These are phyloP conservation scores for Solanum virginianum DNA, from an alignment of 257 asterid genomes.

Conservation along the genomic window DNA sequence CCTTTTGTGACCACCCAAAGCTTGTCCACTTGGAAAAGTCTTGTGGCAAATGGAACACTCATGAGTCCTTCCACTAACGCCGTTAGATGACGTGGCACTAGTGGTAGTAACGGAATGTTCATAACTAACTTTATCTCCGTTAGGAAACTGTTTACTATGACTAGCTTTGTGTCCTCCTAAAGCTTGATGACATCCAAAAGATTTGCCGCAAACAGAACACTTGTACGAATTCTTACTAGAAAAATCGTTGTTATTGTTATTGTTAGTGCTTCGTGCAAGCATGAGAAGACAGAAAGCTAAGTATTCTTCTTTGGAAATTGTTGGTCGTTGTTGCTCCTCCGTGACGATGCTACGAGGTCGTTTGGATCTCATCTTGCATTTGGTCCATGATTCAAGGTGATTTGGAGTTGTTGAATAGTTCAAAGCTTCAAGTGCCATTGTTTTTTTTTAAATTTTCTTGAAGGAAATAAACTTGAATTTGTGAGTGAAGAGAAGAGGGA, in stretches of 20 bases:
- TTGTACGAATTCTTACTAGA: constrained; percentile 9
- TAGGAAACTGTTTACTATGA: constrained; percentile 6
- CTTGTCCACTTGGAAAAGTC: constrained; percentile 44
- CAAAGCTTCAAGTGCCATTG: constrained; percentile 47
- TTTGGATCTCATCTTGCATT: constrained; percentile 32
- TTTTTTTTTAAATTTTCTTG: not conserved
- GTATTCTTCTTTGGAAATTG: constrained; percentile 37
- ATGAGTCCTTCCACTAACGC: constrained; percentile 15
- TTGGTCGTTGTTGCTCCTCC: not conserved
- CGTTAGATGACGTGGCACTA: not conserved
- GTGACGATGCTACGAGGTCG: constrained; percentile 10
- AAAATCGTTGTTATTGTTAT: not conserved
- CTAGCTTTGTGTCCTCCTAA: constrained; percentile 42
- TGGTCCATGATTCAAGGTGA: constrained; percentile 23
- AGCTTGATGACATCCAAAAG: constrained; percentile 32
- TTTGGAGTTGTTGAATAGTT: constrained; percentile 31
- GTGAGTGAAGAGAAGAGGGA: not conserved
- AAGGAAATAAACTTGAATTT: too few species aligned
- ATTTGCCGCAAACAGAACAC: constrained; percentile 29
- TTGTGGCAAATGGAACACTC: constrained; percentile 40
- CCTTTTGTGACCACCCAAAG: constrained; percentile 50
- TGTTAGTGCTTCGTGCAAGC: constrained; percentile 33
- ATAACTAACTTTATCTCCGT: not conserved
- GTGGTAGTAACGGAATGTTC: not conserved
- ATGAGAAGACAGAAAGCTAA: constrained; percentile 52